Conservation (phyloP, 768 basidiomycete genomes). For the Paxillus involutus region DNA sequence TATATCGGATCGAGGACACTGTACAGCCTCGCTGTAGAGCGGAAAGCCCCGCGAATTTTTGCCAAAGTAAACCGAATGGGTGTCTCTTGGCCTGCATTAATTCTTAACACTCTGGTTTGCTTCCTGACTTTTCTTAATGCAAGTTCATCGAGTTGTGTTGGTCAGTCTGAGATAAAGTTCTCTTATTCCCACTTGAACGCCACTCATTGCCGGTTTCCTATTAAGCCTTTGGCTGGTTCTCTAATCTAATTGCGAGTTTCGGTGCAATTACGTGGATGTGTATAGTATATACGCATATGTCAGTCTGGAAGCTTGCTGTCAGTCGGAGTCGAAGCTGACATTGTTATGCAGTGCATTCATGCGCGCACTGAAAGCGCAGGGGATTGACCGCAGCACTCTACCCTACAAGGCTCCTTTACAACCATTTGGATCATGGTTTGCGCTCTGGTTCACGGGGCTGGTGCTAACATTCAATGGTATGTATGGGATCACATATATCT, state of each 20-base stretch:
- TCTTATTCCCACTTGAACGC: slow-evolving; percentile 22
- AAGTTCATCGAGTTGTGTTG: slow-evolving; percentile 48
- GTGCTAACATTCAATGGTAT: slow-evolving; percentile 59
- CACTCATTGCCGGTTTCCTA: slow-evolving; percentile 10
- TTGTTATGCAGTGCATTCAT: slow-evolving; percentile 15
- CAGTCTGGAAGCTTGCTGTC: slow-evolving; percentile 10
- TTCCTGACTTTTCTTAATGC: slow-evolving; percentile 60
- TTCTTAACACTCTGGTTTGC: slow-evolving; percentile 56
- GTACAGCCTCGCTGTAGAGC: slow-evolving; percentile 46
- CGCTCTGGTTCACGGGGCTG: slow-evolving; percentile 48
- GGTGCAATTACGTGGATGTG: slow-evolving; percentile 36
- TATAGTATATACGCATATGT: slow-evolving; percentile 28
- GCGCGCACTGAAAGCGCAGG: slow-evolving; percentile 34
- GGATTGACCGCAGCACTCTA: slow-evolving; percentile 40
- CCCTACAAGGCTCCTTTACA: slow-evolving; percentile 62
- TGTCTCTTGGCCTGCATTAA: slow-evolving; percentile 38
- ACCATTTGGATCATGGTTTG: slow-evolving; percentile 62
- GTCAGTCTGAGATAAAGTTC: slow-evolving; percentile 29
- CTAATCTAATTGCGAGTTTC: slow-evolving; percentile 32
- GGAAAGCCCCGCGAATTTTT: slow-evolving; percentile 45
- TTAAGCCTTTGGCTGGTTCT: slow-evolving; percentile 24
- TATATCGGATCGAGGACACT: slow-evolving; percentile 51
- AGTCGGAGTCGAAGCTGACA: slow-evolving; percentile 2
- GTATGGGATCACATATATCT: slow-evolving; percentile 5
- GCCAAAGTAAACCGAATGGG: slow-evolving; percentile 34